These are phyloP conservation scores for Xylaria digitata DNA, from an alignment of 2,329 filamentous ascomycete species.

Conservation along the genomic window DNA sequence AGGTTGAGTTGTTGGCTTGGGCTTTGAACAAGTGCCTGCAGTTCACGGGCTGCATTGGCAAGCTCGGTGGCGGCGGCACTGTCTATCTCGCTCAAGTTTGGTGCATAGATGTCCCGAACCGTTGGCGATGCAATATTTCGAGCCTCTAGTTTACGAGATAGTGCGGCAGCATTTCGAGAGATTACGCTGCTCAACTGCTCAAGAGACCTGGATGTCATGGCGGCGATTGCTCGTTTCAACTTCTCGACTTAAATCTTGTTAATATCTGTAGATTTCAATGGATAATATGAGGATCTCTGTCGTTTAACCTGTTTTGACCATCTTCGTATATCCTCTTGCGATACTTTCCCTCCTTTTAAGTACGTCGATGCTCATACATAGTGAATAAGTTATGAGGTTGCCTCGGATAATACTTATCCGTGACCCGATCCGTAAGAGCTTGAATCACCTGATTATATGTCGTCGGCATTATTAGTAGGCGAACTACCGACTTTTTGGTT, in stretches of 20 bases:
- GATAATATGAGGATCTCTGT: neutral
- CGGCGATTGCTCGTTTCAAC: neutral
- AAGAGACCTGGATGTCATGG: constrained; percentile 11
- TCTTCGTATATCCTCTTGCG: neutral
- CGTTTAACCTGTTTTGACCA: neutral
- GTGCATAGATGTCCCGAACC: constrained; percentile 1
- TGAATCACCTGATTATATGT: neutral
- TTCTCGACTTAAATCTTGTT: neutral
- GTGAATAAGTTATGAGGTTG: neutral
- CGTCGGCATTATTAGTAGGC: neutral
- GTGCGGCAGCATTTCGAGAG: neutral
- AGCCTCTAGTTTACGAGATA: constrained; percentile 1
- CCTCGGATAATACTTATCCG: neutral
- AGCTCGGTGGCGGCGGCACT: constrained; percentile 2
- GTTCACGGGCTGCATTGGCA: constrained; percentile 14
- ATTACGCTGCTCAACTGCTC: constrained; percentile 8
- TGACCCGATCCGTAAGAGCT: neutral
- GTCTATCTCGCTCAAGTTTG: constrained; percentile 1
- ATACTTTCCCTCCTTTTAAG: neutral
- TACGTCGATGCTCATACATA: neutral
- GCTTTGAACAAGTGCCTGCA: constrained; percentile 6
- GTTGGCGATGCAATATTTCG: constrained; percentile 5
- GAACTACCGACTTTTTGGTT: neutral
- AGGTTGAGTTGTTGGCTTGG: constrained; percentile 10
- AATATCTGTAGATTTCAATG: neutral